Evolutionary conservation across 1,284 basidiomycete species (phyloP).

Genomic region (Ceraceosorus guamensis): DNA sequence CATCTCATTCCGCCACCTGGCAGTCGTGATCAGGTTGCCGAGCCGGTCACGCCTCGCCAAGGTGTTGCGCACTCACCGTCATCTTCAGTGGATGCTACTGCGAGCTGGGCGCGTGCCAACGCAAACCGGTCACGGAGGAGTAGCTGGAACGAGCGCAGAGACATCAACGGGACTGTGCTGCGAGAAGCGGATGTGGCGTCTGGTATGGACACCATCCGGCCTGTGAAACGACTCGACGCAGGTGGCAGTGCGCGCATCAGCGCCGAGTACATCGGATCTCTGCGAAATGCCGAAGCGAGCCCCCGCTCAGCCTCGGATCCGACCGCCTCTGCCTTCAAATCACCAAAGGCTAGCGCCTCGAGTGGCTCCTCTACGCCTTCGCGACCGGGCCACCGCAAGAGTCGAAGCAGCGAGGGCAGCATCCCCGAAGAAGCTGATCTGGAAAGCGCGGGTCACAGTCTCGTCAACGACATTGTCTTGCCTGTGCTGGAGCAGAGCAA

Average conservation of each 20-base stretch:
- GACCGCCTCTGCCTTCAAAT: background rate
- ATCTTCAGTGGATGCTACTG: background rate
- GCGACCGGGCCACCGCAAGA: slow-evolving; percentile 4
- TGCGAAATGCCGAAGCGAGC: background rate
- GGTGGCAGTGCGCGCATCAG: slow-evolving; percentile 69
- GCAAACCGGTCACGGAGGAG: slow-evolving; percentile 19
- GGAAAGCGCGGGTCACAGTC: slow-evolving; percentile 16
- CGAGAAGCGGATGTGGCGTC: slow-evolving; percentile 63
- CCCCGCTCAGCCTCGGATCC: slow-evolving; percentile 18
- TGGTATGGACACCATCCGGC: slow-evolving; percentile 73
- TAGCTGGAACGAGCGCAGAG: slow-evolving; percentile 57
- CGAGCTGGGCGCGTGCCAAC: background rate
- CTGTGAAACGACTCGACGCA: slow-evolving; percentile 81
- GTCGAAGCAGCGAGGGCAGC: slow-evolving; percentile 9
- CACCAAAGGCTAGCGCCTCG: too few relatives aligned
- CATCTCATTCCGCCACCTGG: background rate
- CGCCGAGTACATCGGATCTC: slow-evolving; percentile 65
- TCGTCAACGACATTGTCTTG: slow-evolving; percentile 34
- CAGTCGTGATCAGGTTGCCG: background rate
- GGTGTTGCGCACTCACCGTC: background rate
- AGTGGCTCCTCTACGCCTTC: background rate
- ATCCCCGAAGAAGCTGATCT: slow-evolving; percentile 14
- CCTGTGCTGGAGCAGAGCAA: slow-evolving; percentile 34
- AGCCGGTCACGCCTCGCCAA: background rate
- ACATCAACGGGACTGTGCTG: slow-evolving; percentile 65